Evolutionary conservation across 75 land plant genomes (phyloP).

Genomic region (Cunninghamia lanceolata): DNA sequence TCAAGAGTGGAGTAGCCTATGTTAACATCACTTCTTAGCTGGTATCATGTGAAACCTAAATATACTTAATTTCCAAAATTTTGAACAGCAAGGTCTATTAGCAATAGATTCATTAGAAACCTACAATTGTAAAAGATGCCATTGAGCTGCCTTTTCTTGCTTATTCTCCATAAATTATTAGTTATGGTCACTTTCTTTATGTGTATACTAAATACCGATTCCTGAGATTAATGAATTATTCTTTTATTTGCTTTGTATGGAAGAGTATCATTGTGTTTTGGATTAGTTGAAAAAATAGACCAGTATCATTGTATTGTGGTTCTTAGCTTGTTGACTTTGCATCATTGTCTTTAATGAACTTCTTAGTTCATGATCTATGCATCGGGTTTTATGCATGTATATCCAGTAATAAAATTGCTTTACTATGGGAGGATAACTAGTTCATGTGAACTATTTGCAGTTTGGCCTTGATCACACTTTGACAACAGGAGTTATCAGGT

Average conservation of each 20-base stretch:
- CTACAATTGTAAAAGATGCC: neutral
- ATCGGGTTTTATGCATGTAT: neutral
- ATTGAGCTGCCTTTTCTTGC: neutral
- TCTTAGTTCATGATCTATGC: neutral
- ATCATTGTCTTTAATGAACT: neutral
- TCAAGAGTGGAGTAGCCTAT: too few species aligned
- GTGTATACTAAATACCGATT: neutral
- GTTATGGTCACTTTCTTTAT: neutral
- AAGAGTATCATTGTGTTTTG: neutral
- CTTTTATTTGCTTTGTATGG: neutral
- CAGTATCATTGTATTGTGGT: too few species aligned
- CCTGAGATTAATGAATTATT: neutral
- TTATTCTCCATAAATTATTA: neutral
- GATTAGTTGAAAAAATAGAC: too few species aligned
- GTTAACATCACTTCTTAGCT: too few species aligned
- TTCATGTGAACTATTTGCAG: slow-evolving; percentile 19
- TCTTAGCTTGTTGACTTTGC: neutral
- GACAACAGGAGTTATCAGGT: slow-evolving; percentile 58
- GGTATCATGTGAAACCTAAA: too few species aligned
- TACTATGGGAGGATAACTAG: neutral
- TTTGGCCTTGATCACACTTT: slow-evolving; percentile 56
- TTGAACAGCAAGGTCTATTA: neutral
- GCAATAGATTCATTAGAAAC: neutral
- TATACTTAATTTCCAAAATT: too few species aligned
- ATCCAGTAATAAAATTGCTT: neutral